These are phyloP conservation scores for Lactifluus volemus DNA, from an alignment of 768 basidiomycete genomes.

Conservation along the genomic window DNA sequence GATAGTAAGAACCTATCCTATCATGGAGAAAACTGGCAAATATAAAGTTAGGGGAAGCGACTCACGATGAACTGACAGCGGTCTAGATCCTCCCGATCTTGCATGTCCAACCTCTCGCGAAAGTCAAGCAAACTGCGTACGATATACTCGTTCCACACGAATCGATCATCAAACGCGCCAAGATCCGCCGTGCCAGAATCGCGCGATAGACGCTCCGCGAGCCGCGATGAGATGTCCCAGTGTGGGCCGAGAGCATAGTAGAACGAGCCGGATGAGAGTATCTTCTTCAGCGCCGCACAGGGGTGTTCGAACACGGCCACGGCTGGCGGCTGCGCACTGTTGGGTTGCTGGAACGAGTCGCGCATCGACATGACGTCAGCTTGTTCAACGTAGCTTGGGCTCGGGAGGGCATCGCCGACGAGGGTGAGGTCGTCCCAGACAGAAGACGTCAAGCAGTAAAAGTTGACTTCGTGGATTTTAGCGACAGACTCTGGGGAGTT, in stretches of 20 bases:
- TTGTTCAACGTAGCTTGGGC: slow-evolving; percentile 45
- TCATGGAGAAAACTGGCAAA: slow-evolving; percentile 8
- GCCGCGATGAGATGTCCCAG: slow-evolving; percentile 87
- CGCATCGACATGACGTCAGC: slow-evolving; percentile 34
- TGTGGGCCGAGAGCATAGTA: slow-evolving; percentile 78
- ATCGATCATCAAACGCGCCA: slow-evolving; percentile 69
- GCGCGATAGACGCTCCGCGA: slow-evolving; percentile 59
- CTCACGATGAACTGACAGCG: slow-evolving; percentile 76
- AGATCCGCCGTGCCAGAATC: slow-evolving; percentile 39
- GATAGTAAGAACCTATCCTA: slow-evolving; percentile 67
- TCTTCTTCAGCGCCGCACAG: slow-evolving; percentile 81
- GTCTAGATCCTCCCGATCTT: slow-evolving; percentile 70
- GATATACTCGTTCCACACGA: slow-evolving; percentile 94
- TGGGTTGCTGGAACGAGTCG: slow-evolving; percentile 37
- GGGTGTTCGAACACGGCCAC: slow-evolving; percentile 75
- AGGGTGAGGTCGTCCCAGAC: slow-evolving; percentile 72
- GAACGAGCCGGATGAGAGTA: slow-evolving; percentile 86
- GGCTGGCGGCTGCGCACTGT: slow-evolving; percentile 23
- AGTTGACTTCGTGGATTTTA: slow-evolving; percentile 81
- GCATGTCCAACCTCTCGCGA: slow-evolving; percentile 61
- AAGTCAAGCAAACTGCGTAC: slow-evolving; percentile 84
- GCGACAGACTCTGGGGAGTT: slow-evolving; percentile 57
- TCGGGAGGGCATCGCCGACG: slow-evolving; percentile 43
- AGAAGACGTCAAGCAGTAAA: slow-evolving; percentile 78
- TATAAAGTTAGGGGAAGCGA: slow-evolving; percentile 11